Conservation (phyloP, 805 yeast species). For the Isabelozyma heimii region DNA sequence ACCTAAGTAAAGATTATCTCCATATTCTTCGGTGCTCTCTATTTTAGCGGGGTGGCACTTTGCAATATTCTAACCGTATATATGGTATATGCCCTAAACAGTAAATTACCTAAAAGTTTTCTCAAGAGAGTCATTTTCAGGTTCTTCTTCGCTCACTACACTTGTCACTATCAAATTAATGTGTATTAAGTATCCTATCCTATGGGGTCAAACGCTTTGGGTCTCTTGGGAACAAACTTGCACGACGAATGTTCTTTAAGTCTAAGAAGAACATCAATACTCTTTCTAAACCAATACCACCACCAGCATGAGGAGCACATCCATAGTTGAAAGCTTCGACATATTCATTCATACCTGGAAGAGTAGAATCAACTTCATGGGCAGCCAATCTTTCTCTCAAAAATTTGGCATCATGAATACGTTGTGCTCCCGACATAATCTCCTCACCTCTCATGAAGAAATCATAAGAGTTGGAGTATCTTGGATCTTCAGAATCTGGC, state of each 20-base stretch:
- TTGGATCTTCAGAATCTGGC: constrained; percentile 93
- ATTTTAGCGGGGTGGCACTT: too few species aligned
- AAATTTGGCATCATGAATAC: constrained; percentile 90
- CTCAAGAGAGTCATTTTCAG: too few species aligned
- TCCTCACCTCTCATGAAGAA: constrained; percentile 99
- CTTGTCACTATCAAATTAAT: too few species aligned
- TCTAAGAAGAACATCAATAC: constrained; percentile 98
- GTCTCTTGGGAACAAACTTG: constrained; percentile 99
- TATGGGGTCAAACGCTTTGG: constrained; percentile 91
- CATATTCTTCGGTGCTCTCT: too few species aligned
- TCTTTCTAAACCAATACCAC: constrained; percentile 99
- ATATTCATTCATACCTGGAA: constrained; percentile 86
- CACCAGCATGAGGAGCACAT: constrained; percentile 99
- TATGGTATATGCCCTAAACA: too few species aligned
- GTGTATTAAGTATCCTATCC: background rate
- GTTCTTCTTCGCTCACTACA: too few species aligned
- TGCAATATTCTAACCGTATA: too few species aligned
- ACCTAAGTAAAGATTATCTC: too few species aligned
- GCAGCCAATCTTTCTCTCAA: constrained; percentile 77
- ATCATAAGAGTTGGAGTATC: constrained; percentile 96
- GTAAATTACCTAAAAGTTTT: too few species aligned
- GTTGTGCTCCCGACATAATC: constrained; percentile 98
- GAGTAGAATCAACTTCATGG: constrained; percentile 77
- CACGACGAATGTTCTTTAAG: constrained; percentile 95
- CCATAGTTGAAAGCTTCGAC: constrained; percentile 91